Evolutionary conservation across 1,284 basidiomycete genomes (phyloP).

Genomic region (Fomitopsis schrenkii): DNA sequence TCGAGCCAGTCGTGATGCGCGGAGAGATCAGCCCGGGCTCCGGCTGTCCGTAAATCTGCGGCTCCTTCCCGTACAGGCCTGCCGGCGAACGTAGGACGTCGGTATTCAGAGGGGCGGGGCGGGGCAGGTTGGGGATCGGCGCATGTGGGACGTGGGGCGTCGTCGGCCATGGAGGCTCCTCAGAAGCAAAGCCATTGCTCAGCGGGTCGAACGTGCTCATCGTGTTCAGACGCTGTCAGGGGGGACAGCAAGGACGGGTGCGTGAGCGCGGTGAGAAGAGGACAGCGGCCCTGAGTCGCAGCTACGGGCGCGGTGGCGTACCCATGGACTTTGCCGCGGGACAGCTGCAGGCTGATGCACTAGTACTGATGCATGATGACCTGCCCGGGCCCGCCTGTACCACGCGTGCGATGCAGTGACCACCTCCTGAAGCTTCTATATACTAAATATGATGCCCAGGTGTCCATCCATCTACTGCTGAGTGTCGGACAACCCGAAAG

Average conservation of each 20-base stretch:
- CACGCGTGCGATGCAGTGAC: too few relatives aligned
- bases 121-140: conserved; percentile 37
- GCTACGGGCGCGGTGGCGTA: neutral
- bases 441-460: neutral
- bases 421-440: too few relatives aligned
- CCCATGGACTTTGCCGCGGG: neutral
- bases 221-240: neutral
- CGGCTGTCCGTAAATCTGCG: conserved; percentile 80
- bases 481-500: neutral
- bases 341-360: too few relatives aligned
- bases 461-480: neutral
- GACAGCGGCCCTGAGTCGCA: neutral
- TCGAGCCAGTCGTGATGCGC: conserved; percentile 52
- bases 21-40: conserved; percentile 79
- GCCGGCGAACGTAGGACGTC: conserved; percentile 36
- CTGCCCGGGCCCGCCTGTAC: too few relatives aligned
- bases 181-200: conserved; percentile 29
- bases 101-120: conserved; percentile 33
- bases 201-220: conserved; percentile 38
- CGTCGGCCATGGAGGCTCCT: conserved; percentile 39
- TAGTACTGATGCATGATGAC: too few relatives aligned
- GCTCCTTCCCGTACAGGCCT: conserved; percentile 69
- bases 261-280: conserved; percentile 4
- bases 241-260: neutral
- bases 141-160: conserved; percentile 37